Percentiles rank a stretch among this genome's conserved stretches.
phyloP scores from a whole-genome alignment of 768 basidiomycete genomes.

The Boletus pseudopeckii region DNA sequence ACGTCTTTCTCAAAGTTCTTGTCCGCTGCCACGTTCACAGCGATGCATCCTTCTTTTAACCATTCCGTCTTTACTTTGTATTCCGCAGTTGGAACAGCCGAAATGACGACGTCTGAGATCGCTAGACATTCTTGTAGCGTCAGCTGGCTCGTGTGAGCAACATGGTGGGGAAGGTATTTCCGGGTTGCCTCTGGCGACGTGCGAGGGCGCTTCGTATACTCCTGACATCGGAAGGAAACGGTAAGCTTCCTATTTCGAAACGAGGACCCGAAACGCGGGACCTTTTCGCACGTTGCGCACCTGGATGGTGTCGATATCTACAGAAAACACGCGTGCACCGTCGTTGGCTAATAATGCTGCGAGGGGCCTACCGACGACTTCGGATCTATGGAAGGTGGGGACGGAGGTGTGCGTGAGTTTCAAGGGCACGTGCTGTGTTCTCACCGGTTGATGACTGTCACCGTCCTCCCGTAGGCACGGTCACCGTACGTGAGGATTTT shows the following conservation, averaged over 20 bases:
- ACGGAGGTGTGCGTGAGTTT: neutral
- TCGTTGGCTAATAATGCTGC: constrained; percentile 95
- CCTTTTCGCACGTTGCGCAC: constrained; percentile 29
- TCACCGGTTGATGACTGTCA: constrained; percentile 93
- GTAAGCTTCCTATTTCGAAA: neutral
- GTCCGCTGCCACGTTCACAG: constrained; percentile 88
- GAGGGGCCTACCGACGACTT: constrained; percentile 96
- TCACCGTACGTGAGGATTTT: constrained; percentile 89
- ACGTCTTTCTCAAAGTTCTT: constrained; percentile 97
- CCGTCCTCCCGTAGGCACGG: constrained; percentile 86
- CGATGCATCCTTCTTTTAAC: constrained; percentile 92
- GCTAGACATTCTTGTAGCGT: constrained; percentile 78
- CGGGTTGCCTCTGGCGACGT: constrained; percentile 37
- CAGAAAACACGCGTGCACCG: constrained; percentile 92
- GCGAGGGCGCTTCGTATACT: constrained; percentile 90
- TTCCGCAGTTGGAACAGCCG: constrained; percentile 78
- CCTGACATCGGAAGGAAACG: constrained; percentile 36
- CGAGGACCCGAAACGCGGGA: neutral
- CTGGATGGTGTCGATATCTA: constrained; percentile 93
- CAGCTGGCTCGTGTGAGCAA: constrained; percentile 65
- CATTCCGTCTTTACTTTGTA: constrained; percentile 90
- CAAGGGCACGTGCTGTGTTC: constrained; percentile 9
- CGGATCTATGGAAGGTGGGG: constrained; percentile 54
- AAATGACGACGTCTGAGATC: constrained; percentile 88
- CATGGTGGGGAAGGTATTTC: constrained; percentile 80